Conservation (phyloP, 495 filamentous ascomycete genomes). For the Penicillium paradoxum region DNA sequence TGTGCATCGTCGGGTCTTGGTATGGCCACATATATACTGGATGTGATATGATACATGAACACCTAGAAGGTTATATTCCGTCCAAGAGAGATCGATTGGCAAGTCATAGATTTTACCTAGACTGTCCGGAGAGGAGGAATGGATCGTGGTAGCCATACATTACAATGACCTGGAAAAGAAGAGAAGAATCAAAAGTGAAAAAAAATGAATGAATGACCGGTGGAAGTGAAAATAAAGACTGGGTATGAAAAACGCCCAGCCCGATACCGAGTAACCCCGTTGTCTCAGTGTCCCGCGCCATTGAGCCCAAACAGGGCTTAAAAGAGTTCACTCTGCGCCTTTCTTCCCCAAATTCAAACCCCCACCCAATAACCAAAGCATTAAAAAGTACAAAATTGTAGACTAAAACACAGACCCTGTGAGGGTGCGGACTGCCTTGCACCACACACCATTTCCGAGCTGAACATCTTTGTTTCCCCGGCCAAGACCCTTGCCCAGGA, state of each 20-base stretch:
- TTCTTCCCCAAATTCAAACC: conserved; percentile 1
- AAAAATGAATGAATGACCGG: background rate
- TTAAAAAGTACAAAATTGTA: conserved; percentile 8
- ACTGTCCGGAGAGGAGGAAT: background rate
- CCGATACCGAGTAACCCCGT: background rate
- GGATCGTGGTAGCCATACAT: too few relatives aligned
- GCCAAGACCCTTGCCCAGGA: conserved; percentile 31
- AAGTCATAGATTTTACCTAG: background rate
- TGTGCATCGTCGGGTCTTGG: too few relatives aligned
- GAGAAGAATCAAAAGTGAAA: background rate
- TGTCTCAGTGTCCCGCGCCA: background rate
- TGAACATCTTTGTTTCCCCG: conserved; percentile 13
- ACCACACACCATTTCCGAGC: conserved; percentile 41
- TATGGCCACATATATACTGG: too few relatives aligned
- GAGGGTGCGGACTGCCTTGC: conserved; percentile 36
- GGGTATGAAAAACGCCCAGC: background rate
- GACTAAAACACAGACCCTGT: conserved; percentile 32
- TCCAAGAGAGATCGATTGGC: too few relatives aligned
- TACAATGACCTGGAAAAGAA: background rate
- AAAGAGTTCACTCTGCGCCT: background rate
- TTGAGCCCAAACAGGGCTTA: background rate
- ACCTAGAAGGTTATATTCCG: too few relatives aligned
- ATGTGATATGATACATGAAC: too few relatives aligned
- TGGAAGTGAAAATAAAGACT: background rate
- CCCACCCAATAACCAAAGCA: background rate